Conservation (phyloP, 1,139 yeast species). For the Pneumocystis oryctolagi region DNA sequence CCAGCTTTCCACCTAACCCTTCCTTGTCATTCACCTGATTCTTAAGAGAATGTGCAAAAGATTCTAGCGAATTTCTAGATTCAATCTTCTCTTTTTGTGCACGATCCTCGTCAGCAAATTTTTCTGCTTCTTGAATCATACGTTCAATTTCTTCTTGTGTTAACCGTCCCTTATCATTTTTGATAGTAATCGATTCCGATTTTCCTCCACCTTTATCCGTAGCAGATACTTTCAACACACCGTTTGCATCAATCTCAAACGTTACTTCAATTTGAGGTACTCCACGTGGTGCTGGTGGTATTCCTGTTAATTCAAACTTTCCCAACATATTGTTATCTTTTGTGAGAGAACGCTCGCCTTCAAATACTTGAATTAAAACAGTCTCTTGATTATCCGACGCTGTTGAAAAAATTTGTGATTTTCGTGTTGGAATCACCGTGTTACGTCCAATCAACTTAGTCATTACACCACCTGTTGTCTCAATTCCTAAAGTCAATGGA, state of each 20-base stretch:
- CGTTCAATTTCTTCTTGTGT: conserved; percentile 81
- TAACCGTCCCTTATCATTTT: conserved; percentile 94
- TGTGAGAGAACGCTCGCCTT: conserved; percentile 94
- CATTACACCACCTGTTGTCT: conserved; percentile 97
- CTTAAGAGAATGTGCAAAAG: conserved; percentile 72
- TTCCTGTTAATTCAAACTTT: conserved; percentile 87
- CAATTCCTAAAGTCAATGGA: conserved; percentile 90
- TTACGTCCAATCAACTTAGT: conserved; percentile 93
- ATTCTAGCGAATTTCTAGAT: conserved; percentile 75
- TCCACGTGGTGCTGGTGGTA: conserved; percentile 98
- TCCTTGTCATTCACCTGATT: conserved; percentile 59
- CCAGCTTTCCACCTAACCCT: conserved; percentile 61
- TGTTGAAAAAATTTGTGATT: conserved; percentile 91
- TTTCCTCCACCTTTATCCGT: conserved; percentile 83
- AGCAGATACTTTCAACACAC: conserved; percentile 87
- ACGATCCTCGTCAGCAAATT: conserved; percentile 76
- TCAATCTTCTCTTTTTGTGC: conserved; percentile 70
- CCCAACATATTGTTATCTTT: conserved; percentile 92
- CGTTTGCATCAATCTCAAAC: conserved; percentile 86
- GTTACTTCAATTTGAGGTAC: conserved; percentile 94
- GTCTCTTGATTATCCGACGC: conserved; percentile 96
- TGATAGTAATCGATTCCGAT: conserved; percentile 82
- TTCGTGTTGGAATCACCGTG: conserved; percentile 92
- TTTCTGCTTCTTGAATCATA: conserved; percentile 90
- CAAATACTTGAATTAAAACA: conserved; percentile 87